Evolutionary conservation across 2,329 filamentous ascomycete species (phyloP).

Genomic region (Dothiorella sarmentorum): DNA sequence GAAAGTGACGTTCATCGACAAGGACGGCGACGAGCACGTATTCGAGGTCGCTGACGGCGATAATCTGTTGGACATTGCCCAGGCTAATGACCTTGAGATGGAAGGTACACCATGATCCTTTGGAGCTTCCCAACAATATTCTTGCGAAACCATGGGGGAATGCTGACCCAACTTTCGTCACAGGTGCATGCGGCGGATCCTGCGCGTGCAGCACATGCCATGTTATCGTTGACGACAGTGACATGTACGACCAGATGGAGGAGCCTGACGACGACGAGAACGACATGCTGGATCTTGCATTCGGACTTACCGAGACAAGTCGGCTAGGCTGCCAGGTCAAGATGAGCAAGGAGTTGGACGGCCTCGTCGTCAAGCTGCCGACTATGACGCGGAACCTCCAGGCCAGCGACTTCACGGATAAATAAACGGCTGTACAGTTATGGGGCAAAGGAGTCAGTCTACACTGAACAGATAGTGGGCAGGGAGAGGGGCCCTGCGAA

Average conservation of each 20-base stretch:
- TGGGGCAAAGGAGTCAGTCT: neutral
- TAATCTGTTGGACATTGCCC: conserved; percentile 92
- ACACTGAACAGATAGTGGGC: neutral
- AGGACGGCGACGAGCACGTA: conserved; percentile 72
- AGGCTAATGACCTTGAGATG: conserved; percentile 95
- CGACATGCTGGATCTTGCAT: conserved; percentile 87
- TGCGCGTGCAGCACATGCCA: conserved; percentile 94
- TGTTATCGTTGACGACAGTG: conserved; percentile 73
- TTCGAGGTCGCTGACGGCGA: conserved; percentile 81
- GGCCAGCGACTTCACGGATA: conserved; percentile 74
- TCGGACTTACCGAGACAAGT: conserved; percentile 82
- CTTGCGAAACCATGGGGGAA: neutral
- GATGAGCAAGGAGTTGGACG: conserved; percentile 89
- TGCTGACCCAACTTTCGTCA: neutral
- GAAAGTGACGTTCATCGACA: conserved; percentile 89
- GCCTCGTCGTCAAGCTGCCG: conserved; percentile 78
- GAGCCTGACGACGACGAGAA: conserved; percentile 79
- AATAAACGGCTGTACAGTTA: conserved; percentile 16
- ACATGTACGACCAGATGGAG: conserved; percentile 72
- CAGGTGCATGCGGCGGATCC: conserved; percentile 85
- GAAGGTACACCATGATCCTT: conserved; percentile 52
- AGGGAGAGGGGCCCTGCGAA: neutral
- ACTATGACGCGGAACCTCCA: conserved; percentile 95
- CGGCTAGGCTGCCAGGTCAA: conserved; percentile 84
- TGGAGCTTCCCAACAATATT: no score